Percentiles rank a stretch among this genome's conserved stretches.
Evolutionary conservation across 805 yeast genomes (phyloP).

Genomic region (Pichia ethanolica): DNA sequence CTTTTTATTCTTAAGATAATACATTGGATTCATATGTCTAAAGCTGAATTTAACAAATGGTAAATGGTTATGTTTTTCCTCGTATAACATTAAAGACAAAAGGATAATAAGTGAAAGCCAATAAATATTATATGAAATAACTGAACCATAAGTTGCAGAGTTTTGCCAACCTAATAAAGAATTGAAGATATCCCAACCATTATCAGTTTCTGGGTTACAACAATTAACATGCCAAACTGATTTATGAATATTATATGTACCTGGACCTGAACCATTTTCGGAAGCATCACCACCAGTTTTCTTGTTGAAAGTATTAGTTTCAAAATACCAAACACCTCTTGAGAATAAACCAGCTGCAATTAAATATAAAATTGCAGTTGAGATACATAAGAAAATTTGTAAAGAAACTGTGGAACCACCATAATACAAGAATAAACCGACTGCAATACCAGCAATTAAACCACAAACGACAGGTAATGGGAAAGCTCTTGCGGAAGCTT

Average conservation of each 20-base stretch:
- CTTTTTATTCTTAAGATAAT: slow-evolving; percentile 62
- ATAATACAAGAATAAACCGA: slow-evolving; percentile 67
- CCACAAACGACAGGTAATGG: slow-evolving; percentile 93
- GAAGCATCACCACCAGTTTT: slow-evolving; percentile 92
- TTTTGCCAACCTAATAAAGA: slow-evolving; percentile 96
- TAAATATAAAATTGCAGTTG: slow-evolving; percentile 83
- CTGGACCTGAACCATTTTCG: slow-evolving; percentile 90
- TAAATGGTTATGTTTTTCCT: slow-evolving; percentile 78
- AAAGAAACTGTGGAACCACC: slow-evolving; percentile 80
- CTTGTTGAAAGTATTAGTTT: slow-evolving; percentile 55
- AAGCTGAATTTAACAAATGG: slow-evolving; percentile 50
- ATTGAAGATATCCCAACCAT: slow-evolving; percentile 97
- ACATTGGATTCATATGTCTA: slow-evolving; percentile 61
- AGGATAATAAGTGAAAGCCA: slow-evolving; percentile 64
- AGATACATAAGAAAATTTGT: slow-evolving; percentile 77
- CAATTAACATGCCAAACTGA: slow-evolving; percentile 96
- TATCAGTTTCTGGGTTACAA: slow-evolving; percentile 86
- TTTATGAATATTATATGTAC: slow-evolving; percentile 75
- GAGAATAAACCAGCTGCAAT: slow-evolving; percentile 91
- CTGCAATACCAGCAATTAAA: slow-evolving; percentile 64
- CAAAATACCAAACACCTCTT: slow-evolving; percentile 88
- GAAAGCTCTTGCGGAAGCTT: slow-evolving; percentile 47
- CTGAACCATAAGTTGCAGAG: slow-evolving; percentile 90
- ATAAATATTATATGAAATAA: slow-evolving; percentile 79
- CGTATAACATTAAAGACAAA: slow-evolving; percentile 59